Conservation (phyloP, 495 filamentous ascomycete genomes). For the Penicillium manginii region DNA sequence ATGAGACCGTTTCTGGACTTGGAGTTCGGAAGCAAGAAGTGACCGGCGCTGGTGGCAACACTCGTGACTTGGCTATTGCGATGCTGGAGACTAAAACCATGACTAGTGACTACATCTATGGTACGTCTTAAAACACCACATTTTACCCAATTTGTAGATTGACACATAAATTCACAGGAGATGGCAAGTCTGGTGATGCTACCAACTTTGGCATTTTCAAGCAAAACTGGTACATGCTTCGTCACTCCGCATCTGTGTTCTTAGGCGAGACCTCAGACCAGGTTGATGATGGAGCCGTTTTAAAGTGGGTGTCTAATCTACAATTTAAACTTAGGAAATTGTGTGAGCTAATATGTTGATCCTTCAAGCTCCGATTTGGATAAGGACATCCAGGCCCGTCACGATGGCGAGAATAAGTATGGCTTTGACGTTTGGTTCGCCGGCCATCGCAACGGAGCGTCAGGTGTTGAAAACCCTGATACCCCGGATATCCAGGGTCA, state of each 20-base stretch:
- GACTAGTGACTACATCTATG: conserved; percentile 40
- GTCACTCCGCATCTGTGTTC: conserved; percentile 32
- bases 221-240: conserved; percentile 47
- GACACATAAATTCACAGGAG: conserved; percentile 21
- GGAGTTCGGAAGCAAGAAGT: conserved; percentile 40
- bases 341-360: not conserved
- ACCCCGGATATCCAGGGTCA: conserved; percentile 30
- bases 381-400: conserved; percentile 32
- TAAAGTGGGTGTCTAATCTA: conserved; percentile 26
- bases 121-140: conserved; percentile 13
- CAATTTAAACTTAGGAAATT: not conserved
- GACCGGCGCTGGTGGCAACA: conserved; percentile 36
- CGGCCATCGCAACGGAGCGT: conserved; percentile 32
- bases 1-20: conserved; percentile 34
- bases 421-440: conserved; percentile 33
- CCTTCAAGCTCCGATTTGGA: conserved; percentile 20
- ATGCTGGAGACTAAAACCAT: conserved; percentile 48
- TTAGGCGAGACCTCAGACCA: conserved; percentile 19
- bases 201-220: conserved; percentile 42
- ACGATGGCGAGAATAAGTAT: conserved; percentile 29
- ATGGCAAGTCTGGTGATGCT: conserved; percentile 33
- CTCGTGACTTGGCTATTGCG: conserved; percentile 45
- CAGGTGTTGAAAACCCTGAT: conserved; percentile 27
- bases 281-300: conserved; percentile 26
- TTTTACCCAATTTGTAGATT: not conserved